phyloP scores from a whole-genome alignment of 768 basidiomycete genomes.

The Trametes cingulata region DNA sequence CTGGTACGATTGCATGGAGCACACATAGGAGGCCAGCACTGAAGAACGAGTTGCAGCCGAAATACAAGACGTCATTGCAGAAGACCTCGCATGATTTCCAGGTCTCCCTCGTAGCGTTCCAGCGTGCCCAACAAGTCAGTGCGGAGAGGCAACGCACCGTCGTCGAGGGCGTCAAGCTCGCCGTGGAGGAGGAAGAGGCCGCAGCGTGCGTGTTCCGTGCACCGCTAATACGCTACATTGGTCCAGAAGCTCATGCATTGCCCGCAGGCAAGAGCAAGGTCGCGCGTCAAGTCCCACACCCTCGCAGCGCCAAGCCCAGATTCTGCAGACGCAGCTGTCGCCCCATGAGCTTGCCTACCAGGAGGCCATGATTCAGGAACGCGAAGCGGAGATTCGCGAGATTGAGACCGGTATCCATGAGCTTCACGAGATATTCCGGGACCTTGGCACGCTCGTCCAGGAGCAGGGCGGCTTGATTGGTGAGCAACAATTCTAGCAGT shows the following conservation, averaged over 20 bases:
- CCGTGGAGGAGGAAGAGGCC: constrained; percentile 71
- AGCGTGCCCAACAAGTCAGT: constrained; percentile 86
- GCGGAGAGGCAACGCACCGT: constrained; percentile 88
- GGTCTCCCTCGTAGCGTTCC: constrained; percentile 86
- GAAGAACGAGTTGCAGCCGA: constrained; percentile 49
- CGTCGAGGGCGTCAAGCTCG: constrained; percentile 82
- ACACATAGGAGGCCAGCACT: not conserved
- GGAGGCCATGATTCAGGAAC: constrained; percentile 91
- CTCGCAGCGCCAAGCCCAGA: constrained; percentile 67
- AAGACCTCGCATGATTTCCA: constrained; percentile 95
- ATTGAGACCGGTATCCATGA: constrained; percentile 98
- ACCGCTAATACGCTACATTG: not conserved
- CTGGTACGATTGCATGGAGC: constrained; percentile 45
- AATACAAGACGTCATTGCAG: constrained; percentile 79
- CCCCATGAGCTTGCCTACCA: constrained; percentile 94
- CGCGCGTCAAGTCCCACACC: constrained; percentile 41
- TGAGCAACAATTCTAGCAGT: constrained; percentile 38
- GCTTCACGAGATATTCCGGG: constrained; percentile 93
- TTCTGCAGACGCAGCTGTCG: constrained; percentile 72
- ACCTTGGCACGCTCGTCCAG: constrained; percentile 90
- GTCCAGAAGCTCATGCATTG: not conserved
- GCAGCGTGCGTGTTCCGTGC: constrained; percentile 27
- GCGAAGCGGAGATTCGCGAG: constrained; percentile 92
- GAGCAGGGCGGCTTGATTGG: constrained; percentile 96
- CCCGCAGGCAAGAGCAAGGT: constrained; percentile 21